Conservation (phyloP, 2,329 filamentous ascomycete species). For the Ceratocystis ficicola region DNA sequence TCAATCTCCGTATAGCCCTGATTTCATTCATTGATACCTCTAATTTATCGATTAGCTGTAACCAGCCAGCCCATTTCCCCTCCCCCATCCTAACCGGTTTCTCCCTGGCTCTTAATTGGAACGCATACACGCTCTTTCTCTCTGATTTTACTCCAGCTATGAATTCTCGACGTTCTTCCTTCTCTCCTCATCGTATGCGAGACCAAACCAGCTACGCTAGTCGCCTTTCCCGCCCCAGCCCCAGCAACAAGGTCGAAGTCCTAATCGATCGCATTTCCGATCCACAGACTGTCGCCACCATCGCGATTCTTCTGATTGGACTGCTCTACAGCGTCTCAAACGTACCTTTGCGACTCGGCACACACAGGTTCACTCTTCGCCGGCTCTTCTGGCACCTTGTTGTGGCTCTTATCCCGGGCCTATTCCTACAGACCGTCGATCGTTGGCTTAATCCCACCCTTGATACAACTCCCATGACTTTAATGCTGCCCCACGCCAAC, state of each 20-base stretch:
- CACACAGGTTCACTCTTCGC: slow-evolving; percentile 12
- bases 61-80: background rate
- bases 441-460: slow-evolving; percentile 18
- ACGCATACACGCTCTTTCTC: background rate
- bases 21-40: background rate
- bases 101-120: slow-evolving; percentile 7
- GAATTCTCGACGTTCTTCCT: slow-evolving; percentile 20
- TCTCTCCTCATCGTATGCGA: slow-evolving; percentile 20
- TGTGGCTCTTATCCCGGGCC: slow-evolving; percentile 13
- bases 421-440: slow-evolving; percentile 17
- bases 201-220: slow-evolving; percentile 20
- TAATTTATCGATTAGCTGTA: background rate
- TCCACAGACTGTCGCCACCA: slow-evolving; percentile 11
- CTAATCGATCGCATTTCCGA: slow-evolving; percentile 8
- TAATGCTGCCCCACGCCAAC: slow-evolving; percentile 16
- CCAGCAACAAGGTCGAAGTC: background rate
- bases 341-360: slow-evolving; percentile 15
- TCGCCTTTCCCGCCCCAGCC: slow-evolving; percentile 9
- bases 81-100: background rate
- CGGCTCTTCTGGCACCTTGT: slow-evolving; percentile 18
- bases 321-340: slow-evolving; percentile 11
- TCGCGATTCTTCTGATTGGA: slow-evolving; percentile 3
- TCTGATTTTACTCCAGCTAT: slow-evolving; percentile 14
- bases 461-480: slow-evolving; percentile 18
- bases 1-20: background rate